Evolutionary conservation across 2,329 filamentous ascomycete genomes (phyloP).

Genomic region (Clarireedia hainanense): DNA sequence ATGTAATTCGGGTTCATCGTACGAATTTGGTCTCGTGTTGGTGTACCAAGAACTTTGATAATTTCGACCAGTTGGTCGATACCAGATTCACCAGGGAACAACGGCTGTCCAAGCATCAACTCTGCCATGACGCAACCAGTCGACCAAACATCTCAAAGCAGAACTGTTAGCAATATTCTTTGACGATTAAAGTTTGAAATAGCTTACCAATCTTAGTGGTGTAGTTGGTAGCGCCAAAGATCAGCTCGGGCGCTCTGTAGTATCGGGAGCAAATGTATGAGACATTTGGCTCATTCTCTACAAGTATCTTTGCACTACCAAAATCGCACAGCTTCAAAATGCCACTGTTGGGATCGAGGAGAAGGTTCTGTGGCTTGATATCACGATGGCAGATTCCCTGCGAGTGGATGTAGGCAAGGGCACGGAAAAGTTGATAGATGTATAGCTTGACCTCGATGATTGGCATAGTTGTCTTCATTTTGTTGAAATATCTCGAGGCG

Average conservation of each 20-base stretch:
- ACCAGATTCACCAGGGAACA: slow-evolving; percentile 96
- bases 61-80: slow-evolving; percentile 99
- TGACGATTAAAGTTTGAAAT: slow-evolving; percentile 9
- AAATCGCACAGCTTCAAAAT: slow-evolving; percentile 98
- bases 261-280: slow-evolving; percentile 99
- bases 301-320: slow-evolving; percentile 95
- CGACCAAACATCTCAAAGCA: slow-evolving; percentile 82
- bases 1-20: slow-evolving; percentile 99
- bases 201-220: slow-evolving; percentile 96
- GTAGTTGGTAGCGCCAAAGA: slow-evolving; percentile 98
- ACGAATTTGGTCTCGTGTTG: slow-evolving; percentile 93
- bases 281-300: slow-evolving; percentile 98
- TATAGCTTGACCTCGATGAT: slow-evolving; percentile 98
- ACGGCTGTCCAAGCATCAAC: slow-evolving; percentile 93
- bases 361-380: slow-evolving; percentile 97
- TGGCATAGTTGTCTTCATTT: slow-evolving; percentile 99
- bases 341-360: slow-evolving; percentile 84
- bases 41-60: slow-evolving; percentile 96
- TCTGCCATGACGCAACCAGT: slow-evolving; percentile 99
- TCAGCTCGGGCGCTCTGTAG: slow-evolving; percentile 95
- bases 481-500: slow-evolving; percentile 98
- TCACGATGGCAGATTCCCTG: slow-evolving; percentile 98
- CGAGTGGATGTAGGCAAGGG: slow-evolving; percentile 96
- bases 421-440: slow-evolving; percentile 98
- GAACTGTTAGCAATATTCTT: slow-evolving; percentile 14